These are phyloP conservation scores for Yamadazyma conglobata DNA, from an alignment of 1,139 yeast species.

Conservation along the genomic window DNA sequence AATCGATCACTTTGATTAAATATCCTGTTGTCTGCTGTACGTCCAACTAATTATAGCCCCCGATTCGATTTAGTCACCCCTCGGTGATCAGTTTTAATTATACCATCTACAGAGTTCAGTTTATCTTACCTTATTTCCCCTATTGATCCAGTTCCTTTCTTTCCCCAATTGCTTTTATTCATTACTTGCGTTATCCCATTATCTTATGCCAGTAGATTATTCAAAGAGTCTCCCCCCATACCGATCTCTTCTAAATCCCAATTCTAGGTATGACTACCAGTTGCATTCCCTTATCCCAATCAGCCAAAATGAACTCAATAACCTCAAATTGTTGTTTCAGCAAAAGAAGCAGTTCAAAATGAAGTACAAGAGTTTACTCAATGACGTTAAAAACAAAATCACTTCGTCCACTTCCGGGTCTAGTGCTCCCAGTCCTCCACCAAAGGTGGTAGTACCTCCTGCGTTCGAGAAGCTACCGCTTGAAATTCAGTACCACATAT, in stretches of 20 bases:
- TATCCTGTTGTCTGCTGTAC: too few relatives aligned
- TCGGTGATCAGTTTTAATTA: too few relatives aligned
- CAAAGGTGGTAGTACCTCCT: neutral
- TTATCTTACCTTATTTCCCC: too few relatives aligned
- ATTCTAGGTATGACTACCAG: constrained; percentile 40
- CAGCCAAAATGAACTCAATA: constrained; percentile 28
- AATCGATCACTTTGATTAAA: too few relatives aligned
- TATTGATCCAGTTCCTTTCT: too few relatives aligned
- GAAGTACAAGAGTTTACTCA: constrained; percentile 42
- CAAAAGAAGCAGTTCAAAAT: constrained; percentile 25
- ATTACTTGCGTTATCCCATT: too few relatives aligned
- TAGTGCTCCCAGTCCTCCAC: neutral
- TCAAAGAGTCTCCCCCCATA: constrained; percentile 42
- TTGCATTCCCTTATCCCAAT: constrained; percentile 41
- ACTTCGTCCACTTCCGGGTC: constrained; percentile 12
- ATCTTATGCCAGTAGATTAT: constrained; percentile 22
- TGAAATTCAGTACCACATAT: constrained; percentile 34
- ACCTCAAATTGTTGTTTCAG: constrained; percentile 10
- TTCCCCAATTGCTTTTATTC: too few relatives aligned
- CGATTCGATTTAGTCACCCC: too few relatives aligned
- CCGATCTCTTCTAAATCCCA: constrained; percentile 41
- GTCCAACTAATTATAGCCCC: too few relatives aligned
- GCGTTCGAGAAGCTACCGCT: constrained; percentile 21
- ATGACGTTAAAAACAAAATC: constrained; percentile 37
- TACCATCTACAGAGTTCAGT: too few relatives aligned